Percentiles rank a stretch among this genome's conserved stretches.
Evolutionary conservation across 1,284 basidiomycete genomes (phyloP).

Genomic region (Bjerkandera adusta): DNA sequence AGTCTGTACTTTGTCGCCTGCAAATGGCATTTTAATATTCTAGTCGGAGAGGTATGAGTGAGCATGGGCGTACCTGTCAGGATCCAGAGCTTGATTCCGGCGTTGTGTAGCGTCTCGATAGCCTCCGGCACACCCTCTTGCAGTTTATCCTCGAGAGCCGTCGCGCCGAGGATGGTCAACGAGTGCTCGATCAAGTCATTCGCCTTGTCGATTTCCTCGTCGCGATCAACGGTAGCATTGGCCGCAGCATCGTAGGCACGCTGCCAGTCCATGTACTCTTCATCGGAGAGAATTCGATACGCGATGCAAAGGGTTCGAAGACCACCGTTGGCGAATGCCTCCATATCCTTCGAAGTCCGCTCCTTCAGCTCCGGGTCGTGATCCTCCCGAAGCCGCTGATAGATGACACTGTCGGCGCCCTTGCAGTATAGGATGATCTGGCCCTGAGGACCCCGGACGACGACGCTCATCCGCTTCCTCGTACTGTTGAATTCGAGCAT

Average conservation of each 20-base stretch:
- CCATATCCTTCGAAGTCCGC: slow-evolving; percentile 84
- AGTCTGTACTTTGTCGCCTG: slow-evolving; percentile 95
- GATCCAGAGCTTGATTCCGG: slow-evolving; percentile 98
- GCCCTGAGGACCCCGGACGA: slow-evolving; percentile 84
- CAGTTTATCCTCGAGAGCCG: slow-evolving; percentile 94
- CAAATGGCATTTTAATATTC: background rate
- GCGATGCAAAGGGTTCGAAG: slow-evolving; percentile 91
- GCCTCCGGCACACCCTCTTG: slow-evolving; percentile 97
- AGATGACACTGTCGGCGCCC: slow-evolving; percentile 96
- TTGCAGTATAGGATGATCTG: slow-evolving; percentile 87
- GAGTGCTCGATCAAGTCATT: slow-evolving; percentile 84
- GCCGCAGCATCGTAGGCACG: slow-evolving; percentile 80
- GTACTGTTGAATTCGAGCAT: slow-evolving; percentile 93
- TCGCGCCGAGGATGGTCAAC: slow-evolving; percentile 86
- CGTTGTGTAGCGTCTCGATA: slow-evolving; percentile 88
- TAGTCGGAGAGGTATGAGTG: slow-evolving; percentile 7
- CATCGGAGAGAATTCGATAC: slow-evolving; percentile 76
- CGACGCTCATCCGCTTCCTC: slow-evolving; percentile 91
- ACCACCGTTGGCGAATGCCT: slow-evolving; percentile 91
- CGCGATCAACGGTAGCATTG: slow-evolving; percentile 74
- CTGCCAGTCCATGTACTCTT: slow-evolving; percentile 86
- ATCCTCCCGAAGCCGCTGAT: slow-evolving; percentile 74
- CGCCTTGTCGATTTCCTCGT: slow-evolving; percentile 89
- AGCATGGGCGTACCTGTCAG: slow-evolving; percentile 61
- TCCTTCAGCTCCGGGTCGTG: slow-evolving; percentile 78